Evolutionary conservation across 495 filamentous ascomycete species (phyloP), one percentile per base, ranked within the genome.

Genomic region (Bacidia rubella): DNA sequence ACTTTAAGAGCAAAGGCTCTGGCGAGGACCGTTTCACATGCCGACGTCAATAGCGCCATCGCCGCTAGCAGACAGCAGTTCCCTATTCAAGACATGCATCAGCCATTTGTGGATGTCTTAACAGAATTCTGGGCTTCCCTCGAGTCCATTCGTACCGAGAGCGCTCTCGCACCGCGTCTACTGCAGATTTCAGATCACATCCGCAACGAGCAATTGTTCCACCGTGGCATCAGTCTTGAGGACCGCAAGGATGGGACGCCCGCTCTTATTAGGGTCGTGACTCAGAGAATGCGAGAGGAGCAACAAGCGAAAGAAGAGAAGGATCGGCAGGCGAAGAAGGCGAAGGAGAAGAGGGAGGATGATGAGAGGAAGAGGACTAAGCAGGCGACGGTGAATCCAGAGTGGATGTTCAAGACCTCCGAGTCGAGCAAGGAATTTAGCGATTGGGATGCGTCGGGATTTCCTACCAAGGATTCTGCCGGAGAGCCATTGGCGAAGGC

Each of bases 401-500:
- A 73, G 49, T 80, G 85, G 23, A 79, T 90, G 76, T 90, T 87
- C 68, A 78, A 72, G 57, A 80, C 74, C 9, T 5, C 7, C 15
- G 29, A 5, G 7, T 35, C 5, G 7, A 5, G 5, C 7, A 79
- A 83, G 51, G 83, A 87, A 64, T 96, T 75, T 61, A 75, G 70
- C 45, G 85, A 74, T 43, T 97, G 89, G 89, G 89, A 96, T 68
- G 81, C 73, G 2, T 81, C 95, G 12, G 92, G 92, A 1, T 52
- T 97, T 43, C 92, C 92, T 10, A 84, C 77, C 2, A 85, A 77
- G 65, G 78, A 87, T 63, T 74, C 73, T 15, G 78, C 81, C 23
- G 92, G 89, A 1, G 77, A 77, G 57, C 87, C 93, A 62, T 69
- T 98, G 23, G 74, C 86, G 21, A 98, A 96, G 74, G 83, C 74